phyloP scores from a whole-genome alignment of 768 basidiomycete species.

The Agaricus blazei region DNA sequence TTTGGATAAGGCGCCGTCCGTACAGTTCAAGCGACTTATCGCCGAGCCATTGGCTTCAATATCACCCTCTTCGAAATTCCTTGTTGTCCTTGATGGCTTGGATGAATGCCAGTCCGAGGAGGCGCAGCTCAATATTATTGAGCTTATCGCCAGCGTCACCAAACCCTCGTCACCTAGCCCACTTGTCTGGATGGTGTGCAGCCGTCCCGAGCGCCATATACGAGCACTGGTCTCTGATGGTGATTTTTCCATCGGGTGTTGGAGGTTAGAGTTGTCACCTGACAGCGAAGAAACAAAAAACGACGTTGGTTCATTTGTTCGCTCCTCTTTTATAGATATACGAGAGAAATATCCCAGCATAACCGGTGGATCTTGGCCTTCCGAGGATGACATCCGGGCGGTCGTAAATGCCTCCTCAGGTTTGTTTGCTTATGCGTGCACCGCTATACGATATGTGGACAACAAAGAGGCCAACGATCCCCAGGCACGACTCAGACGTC shows the following conservation, averaged over 20 bases:
- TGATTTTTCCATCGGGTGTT: not conserved
- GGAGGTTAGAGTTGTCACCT: not conserved
- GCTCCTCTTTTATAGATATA: not conserved
- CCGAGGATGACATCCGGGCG: not conserved
- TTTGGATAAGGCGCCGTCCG: not conserved
- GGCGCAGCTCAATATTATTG: not conserved
- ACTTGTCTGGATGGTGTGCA: not conserved
- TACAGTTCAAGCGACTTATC: not conserved
- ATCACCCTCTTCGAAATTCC: not conserved
- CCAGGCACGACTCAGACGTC: not conserved
- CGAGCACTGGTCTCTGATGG: not conserved
- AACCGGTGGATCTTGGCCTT: not conserved
- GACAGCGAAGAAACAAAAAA: not conserved
- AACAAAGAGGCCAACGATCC: not conserved
- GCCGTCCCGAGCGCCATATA: not conserved
- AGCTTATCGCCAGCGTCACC: not conserved
- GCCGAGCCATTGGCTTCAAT: not conserved
- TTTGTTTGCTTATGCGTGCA: not conserved
- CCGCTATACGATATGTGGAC: not conserved
- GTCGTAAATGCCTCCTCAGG: not conserved
- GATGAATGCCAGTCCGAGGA: slow-evolving; percentile 4
- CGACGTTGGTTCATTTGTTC: not conserved
- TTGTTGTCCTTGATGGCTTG: slow-evolving; percentile 1
- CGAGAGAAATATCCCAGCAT: not conserved
- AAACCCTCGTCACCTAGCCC: not conserved